These are phyloP conservation scores for Peltaster fructicola DNA, from an alignment of 2,329 filamentous ascomycete genomes.

Conservation along the genomic window DNA sequence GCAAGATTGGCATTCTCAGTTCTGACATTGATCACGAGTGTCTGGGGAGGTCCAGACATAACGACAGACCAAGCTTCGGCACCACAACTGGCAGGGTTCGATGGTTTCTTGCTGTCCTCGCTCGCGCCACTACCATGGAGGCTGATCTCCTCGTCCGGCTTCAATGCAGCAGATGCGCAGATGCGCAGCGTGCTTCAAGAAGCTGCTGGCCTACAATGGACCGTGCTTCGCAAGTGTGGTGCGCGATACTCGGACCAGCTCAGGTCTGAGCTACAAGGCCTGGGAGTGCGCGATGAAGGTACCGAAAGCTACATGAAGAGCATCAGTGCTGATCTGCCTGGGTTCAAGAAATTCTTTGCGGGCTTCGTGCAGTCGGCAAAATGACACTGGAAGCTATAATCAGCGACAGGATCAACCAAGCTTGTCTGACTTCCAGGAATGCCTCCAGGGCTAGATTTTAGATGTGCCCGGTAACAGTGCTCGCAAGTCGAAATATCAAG, in stretches of 20 bases:
- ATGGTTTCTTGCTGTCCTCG: constrained; percentile 71
- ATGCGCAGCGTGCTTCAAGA: constrained; percentile 75
- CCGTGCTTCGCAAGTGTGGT: constrained; percentile 80
- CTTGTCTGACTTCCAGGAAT: no score
- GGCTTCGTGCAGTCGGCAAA: constrained; percentile 22
- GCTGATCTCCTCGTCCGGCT: constrained; percentile 58
- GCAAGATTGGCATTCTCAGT: constrained; percentile 66
- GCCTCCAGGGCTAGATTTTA: no score
- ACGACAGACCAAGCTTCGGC: constrained; percentile 32
- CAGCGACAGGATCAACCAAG: constrained; percentile 2
- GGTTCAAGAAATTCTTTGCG: constrained; percentile 29
- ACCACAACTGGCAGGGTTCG: constrained; percentile 61
- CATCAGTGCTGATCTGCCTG: constrained; percentile 27
- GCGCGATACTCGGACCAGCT: constrained; percentile 58
- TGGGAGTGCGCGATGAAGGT: constrained; percentile 47
- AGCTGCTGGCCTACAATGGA: constrained; percentile 72
- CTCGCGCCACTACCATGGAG: constrained; percentile 88
- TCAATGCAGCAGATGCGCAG: constrained; percentile 76
- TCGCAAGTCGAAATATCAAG: no score
- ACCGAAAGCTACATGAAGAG: constrained; percentile 47
- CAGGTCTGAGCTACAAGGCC: constrained; percentile 43
- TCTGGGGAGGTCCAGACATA: constrained; percentile 79
- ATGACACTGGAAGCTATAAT: constrained; percentile 1
- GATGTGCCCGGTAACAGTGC: no score
- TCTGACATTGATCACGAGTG: constrained; percentile 61